Percentiles rank a stretch among this genome's conserved stretches.
phyloP scores from a whole-genome alignment of 2,329 filamentous ascomycete species.

The Gremmenia infestans region DNA sequence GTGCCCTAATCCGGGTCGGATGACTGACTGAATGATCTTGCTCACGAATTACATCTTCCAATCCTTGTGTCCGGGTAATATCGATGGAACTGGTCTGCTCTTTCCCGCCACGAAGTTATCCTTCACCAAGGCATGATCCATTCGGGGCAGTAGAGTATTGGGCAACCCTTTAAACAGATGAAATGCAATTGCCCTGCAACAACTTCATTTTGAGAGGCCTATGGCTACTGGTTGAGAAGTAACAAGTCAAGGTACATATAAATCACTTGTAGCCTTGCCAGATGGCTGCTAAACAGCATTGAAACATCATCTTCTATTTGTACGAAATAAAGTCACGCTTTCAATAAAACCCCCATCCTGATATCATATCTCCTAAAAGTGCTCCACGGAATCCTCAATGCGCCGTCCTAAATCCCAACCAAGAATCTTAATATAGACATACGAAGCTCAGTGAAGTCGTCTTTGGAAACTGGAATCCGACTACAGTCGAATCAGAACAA shows the following conservation, averaged over 20 bases:
- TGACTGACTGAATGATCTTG: background rate
- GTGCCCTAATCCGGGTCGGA: background rate
- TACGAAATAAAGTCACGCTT: constrained; percentile 5
- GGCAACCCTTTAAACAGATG: no score
- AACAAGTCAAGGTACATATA: background rate
- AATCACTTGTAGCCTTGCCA: no score
- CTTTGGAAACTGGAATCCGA: constrained; percentile 2
- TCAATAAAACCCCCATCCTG: constrained; percentile 4
- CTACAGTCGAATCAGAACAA: constrained; percentile 3
- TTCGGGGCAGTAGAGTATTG: constrained; percentile 6
- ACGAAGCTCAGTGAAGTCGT: constrained; percentile 20
- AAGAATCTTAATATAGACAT: constrained; percentile 22
- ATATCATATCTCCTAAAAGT: constrained; percentile 4
- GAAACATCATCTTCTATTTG: constrained; percentile 10
- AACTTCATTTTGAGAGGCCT: no score
- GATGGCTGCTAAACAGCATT: background rate
- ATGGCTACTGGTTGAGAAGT: background rate
- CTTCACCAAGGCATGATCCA: constrained; percentile 13
- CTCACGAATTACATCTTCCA: constrained; percentile 2
- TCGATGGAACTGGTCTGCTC: constrained; percentile 6
- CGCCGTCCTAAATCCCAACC: constrained; percentile 17
- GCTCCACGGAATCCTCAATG: constrained; percentile 4
- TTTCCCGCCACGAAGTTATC: constrained; percentile 12
- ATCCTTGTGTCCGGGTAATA: constrained; percentile 14
- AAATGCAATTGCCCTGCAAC: background rate